phyloP scores from a whole-genome alignment of 78 protist species.

The Goniomonas avonlea region DNA sequence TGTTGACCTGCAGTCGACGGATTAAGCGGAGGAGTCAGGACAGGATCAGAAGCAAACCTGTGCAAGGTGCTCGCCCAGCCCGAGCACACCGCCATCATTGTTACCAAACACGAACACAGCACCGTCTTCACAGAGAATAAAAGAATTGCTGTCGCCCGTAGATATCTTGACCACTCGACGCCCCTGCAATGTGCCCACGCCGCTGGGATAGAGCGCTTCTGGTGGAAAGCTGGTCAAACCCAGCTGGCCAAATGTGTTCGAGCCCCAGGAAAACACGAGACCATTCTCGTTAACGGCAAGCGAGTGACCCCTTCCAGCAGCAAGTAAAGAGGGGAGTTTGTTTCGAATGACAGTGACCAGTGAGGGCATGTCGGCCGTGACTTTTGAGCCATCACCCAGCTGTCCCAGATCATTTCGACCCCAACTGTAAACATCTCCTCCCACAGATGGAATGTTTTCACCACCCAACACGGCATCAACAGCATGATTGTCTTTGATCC shows the following conservation, averaged over 20 bases:
- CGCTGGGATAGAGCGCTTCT: background rate
- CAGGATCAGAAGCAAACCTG: too few relatives aligned
- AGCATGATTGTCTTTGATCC: too few relatives aligned
- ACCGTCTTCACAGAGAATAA: background rate
- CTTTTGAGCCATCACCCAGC: background rate
- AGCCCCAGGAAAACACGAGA: background rate
- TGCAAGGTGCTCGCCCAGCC: background rate
- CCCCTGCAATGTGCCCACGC: background rate
- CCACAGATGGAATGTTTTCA: too few relatives aligned
- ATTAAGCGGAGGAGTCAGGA: too few relatives aligned
- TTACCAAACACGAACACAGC: background rate
- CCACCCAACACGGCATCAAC: too few relatives aligned
- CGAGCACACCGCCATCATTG: background rate
- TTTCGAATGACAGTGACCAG: background rate
- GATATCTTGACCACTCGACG: background rate
- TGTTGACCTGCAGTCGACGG: too few relatives aligned
- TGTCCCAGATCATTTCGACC: background rate
- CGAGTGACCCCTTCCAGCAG: background rate
- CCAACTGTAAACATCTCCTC: constrained; percentile 10
- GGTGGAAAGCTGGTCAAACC: background rate
- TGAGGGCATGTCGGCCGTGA: background rate
- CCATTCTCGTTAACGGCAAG: background rate
- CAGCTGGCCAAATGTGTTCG: background rate
- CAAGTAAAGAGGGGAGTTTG: background rate
- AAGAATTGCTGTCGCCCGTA: background rate